Evolutionary conservation across 179 eudicot genomes (phyloP).

Genomic region (Amaranthus tricolor): DNA sequence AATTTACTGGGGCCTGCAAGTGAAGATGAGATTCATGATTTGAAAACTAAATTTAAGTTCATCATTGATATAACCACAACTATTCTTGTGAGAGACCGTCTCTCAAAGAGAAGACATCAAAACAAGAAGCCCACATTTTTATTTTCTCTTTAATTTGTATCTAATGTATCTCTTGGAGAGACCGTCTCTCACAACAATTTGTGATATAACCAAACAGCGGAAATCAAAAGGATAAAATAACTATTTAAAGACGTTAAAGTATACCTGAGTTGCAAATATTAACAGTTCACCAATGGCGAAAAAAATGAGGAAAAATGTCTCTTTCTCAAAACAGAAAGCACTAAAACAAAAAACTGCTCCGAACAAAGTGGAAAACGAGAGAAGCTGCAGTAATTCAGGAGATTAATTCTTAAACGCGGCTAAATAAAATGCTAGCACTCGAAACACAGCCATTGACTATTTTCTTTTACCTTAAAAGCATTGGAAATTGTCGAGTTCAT

Average conservation of each 20-base stretch:
- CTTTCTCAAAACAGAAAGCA: slow-evolving; percentile 79
- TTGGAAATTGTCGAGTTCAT: slow-evolving; percentile 69
- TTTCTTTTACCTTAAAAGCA: slow-evolving; percentile 75
- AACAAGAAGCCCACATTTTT: too few species aligned
- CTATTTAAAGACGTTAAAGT: not conserved
- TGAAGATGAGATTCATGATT: not conserved
- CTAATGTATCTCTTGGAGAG: too few species aligned
- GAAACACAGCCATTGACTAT: not conserved
- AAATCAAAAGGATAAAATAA: not conserved
- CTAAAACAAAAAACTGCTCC: slow-evolving; percentile 82
- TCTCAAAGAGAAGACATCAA: too few species aligned
- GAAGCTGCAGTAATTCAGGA: slow-evolving; percentile 61
- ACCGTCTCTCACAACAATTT: not conserved
- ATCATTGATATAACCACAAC: not conserved
- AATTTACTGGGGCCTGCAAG: slow-evolving; percentile 94
- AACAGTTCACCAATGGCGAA: slow-evolving; percentile 85
- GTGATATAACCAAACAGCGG: too few species aligned
- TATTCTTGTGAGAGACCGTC: too few species aligned
- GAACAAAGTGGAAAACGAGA: slow-evolving; percentile 59
- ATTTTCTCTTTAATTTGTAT: too few species aligned
- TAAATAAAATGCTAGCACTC: not conserved
- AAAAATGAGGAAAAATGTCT: slow-evolving; percentile 54
- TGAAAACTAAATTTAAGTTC: not conserved
- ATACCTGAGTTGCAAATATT: slow-evolving; percentile 93
- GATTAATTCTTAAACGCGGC: not conserved